These are phyloP conservation scores for Ascocoryne sarcoides DNA, from an alignment of 2,329 filamentous ascomycete genomes.

Conservation along the genomic window DNA sequence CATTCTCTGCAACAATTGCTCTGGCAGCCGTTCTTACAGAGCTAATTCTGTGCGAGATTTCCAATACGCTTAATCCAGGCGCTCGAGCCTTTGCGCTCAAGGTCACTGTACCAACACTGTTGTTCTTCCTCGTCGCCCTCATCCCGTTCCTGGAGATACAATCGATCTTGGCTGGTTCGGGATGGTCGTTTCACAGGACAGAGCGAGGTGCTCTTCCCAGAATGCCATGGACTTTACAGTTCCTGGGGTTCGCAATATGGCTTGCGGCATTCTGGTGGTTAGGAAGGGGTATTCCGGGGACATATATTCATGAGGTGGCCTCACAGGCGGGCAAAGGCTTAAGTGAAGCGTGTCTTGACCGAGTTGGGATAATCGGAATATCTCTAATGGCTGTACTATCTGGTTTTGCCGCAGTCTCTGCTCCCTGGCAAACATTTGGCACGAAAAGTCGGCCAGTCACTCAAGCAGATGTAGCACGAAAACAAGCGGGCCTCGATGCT, in stretches of 20 bases:
- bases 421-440: constrained; percentile 76
- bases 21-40: constrained; percentile 71
- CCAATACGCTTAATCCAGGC: constrained; percentile 59
- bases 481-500: constrained; percentile 69
- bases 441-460: constrained; percentile 56
- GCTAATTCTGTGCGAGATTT: constrained; percentile 76
- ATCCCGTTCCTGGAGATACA: constrained; percentile 76
- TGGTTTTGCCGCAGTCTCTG: constrained; percentile 81
- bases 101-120: constrained; percentile 59
- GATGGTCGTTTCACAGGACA: constrained; percentile 54
- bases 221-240: constrained; percentile 56
- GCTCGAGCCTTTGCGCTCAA: constrained; percentile 61
- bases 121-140: constrained; percentile 63
- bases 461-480: constrained; percentile 66
- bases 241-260: constrained; percentile 57
- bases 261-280: constrained; percentile 69
- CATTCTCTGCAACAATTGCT: constrained; percentile 70
- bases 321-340: constrained; percentile 30
- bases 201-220: constrained; percentile 47
- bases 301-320: constrained; percentile 38
- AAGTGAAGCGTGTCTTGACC: constrained; percentile 46
- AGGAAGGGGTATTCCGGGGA: constrained; percentile 52
- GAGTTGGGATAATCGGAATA: constrained; percentile 78
- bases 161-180: constrained; percentile 38
- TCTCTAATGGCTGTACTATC: constrained; percentile 81